Conservation (phyloP, 352 stramenopile genomes). For the Halophytophthora polymorphica region DNA sequence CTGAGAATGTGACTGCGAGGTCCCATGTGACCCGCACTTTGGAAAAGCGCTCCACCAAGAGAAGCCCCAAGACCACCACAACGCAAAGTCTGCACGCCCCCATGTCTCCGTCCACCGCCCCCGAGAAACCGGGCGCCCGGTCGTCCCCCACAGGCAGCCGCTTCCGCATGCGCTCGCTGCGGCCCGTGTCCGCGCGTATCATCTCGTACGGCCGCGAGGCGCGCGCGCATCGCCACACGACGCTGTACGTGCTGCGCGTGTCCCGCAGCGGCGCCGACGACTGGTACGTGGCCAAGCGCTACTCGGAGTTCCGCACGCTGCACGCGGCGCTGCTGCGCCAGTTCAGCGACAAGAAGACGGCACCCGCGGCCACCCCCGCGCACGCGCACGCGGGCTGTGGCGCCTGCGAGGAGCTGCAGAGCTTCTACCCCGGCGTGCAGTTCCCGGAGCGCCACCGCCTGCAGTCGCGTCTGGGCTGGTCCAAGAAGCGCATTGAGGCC, state of each 20-base stretch:
- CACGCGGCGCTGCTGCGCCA: conserved; percentile 34
- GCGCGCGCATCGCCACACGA: conserved; percentile 35
- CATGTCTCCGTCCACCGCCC: conserved; percentile 5
- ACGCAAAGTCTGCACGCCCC: not conserved
- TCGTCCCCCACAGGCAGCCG: conserved; percentile 4
- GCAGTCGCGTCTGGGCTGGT: conserved; percentile 40
- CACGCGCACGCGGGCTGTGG: conserved; percentile 23
- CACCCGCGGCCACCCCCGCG: not conserved
- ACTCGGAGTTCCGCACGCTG: conserved; percentile 70
- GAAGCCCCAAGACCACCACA: too few relatives aligned
- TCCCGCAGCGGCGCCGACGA: conserved; percentile 38
- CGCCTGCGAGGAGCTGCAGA: conserved; percentile 49
- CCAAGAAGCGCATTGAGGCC: conserved; percentile 53
- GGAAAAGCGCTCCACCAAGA: too few relatives aligned
- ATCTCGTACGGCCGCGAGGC: conserved; percentile 67
- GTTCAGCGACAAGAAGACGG: conserved; percentile 17
- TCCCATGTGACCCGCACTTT: too few relatives aligned
- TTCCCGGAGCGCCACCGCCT: conserved; percentile 61
- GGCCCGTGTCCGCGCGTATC: conserved; percentile 57
- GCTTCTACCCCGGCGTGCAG: conserved; percentile 32
- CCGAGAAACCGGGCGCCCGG: conserved; percentile 6
- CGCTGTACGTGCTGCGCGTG: conserved; percentile 73
- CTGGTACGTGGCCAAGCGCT: conserved; percentile 76
- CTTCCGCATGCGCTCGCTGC: conserved; percentile 49
- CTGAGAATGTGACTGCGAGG: too few relatives aligned